phyloP scores from a whole-genome alignment of 768 basidiomycete genomes.

The Thelephora aurantiotincta region DNA sequence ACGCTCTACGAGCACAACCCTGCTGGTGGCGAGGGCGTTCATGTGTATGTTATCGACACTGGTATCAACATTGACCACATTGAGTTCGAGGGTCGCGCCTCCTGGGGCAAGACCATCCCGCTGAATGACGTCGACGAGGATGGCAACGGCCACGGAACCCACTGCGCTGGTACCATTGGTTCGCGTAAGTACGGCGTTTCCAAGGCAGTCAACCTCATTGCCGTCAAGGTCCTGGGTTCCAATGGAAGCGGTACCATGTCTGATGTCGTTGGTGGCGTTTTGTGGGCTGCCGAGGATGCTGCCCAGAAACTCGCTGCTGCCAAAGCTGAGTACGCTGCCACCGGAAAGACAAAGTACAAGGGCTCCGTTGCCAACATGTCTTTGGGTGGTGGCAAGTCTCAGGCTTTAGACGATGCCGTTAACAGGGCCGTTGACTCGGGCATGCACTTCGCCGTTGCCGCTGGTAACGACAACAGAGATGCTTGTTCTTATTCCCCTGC shows the following conservation, averaged over 20 bases:
- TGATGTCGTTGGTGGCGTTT: conserved; percentile 82
- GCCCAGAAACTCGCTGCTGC: conserved; percentile 43
- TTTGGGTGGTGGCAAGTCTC: conserved; percentile 90
- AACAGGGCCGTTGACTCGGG: conserved; percentile 73
- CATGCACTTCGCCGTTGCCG: conserved; percentile 94
- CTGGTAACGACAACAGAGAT: conserved; percentile 83
- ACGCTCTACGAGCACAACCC: conserved; percentile 61
- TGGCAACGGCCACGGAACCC: conserved; percentile 90
- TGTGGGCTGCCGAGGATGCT: conserved; percentile 54
- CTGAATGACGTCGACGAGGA: conserved; percentile 73
- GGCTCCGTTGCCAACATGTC: conserved; percentile 97
- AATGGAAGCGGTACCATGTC: conserved; percentile 93
- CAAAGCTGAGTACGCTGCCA: conserved; percentile 47
- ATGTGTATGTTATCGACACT: conserved; percentile 80
- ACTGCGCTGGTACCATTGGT: conserved; percentile 95
- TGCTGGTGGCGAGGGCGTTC: conserved; percentile 81
- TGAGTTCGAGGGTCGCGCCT: conserved; percentile 82
- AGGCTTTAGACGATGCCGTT: conserved; percentile 71
- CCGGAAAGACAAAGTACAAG: conserved; percentile 75
- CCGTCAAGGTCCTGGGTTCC: conserved; percentile 89
- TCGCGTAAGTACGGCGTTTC: conserved; percentile 90
- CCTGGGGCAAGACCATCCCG: conserved; percentile 91
- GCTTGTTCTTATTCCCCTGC: conserved; percentile 93
- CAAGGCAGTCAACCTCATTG: conserved; percentile 79
- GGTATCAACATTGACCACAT: conserved; percentile 79